A percentile compares a stretch with the other conserved stretches of the same genome.
These are phyloP conservation scores for Colletotrichum sp. DNA, from an alignment of 2,329 filamentous ascomycete genomes.

Conservation along the genomic window DNA sequence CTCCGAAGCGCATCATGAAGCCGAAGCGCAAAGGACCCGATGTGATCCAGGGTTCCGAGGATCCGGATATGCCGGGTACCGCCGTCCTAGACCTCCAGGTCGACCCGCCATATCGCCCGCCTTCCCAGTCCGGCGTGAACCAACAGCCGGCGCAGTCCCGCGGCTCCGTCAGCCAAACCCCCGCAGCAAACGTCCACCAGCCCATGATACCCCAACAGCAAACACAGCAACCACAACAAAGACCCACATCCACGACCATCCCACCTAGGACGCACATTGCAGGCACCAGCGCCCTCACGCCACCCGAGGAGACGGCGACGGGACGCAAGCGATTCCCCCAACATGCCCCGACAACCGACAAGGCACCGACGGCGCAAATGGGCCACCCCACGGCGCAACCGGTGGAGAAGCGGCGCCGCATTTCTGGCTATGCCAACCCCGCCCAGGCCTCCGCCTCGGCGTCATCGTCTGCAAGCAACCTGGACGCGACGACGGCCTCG, in stretches of 20 bases:
- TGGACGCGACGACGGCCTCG: constrained; percentile 28
- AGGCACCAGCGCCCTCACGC: constrained; percentile 55
- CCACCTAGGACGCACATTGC: constrained; percentile 43
- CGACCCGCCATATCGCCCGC: constrained; percentile 32
- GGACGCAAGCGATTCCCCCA: constrained; percentile 46
- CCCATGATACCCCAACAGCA: constrained; percentile 26
- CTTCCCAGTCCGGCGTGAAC: constrained; percentile 21
- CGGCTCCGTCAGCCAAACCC: constrained; percentile 33
- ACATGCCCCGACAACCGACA: constrained; percentile 20
- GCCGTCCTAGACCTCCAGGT: constrained; percentile 50
- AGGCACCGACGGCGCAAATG: constrained; percentile 19
- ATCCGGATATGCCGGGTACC: constrained; percentile 53
- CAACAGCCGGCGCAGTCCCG: constrained; percentile 26
- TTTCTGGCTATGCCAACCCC: constrained; percentile 29
- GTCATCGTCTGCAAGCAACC: constrained; percentile 29
- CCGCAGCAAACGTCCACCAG: constrained; percentile 25
- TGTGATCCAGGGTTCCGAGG: constrained; percentile 44
- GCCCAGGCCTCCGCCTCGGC: not conserved
- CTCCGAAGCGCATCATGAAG: constrained; percentile 64
- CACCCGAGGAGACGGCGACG: constrained; percentile 55
- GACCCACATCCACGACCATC: constrained; percentile 38
- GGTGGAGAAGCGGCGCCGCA: constrained; percentile 39
- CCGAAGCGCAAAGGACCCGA: constrained; percentile 55
- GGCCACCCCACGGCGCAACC: constrained; percentile 13
- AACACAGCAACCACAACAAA: constrained; percentile 25